A percentile compares a stretch with the other conserved stretches of the same genome.
These are phyloP conservation scores for Mycosphaerella sp. DNA, from an alignment of 2,329 filamentous ascomycete genomes.

Conservation along the genomic window DNA sequence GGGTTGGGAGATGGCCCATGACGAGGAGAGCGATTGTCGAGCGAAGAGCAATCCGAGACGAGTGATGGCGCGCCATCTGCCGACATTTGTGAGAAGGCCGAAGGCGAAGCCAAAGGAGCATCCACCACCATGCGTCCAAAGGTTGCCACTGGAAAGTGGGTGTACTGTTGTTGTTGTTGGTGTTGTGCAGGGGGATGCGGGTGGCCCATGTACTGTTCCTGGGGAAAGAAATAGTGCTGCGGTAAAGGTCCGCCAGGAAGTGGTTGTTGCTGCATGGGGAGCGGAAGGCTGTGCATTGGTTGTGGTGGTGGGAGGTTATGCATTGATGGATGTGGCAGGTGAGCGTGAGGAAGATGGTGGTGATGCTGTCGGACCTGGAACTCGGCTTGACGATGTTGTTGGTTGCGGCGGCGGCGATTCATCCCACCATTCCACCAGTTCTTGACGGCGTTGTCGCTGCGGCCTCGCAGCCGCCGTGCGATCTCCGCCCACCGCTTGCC, in stretches of 20 bases:
- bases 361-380: slow-evolving; percentile 30
- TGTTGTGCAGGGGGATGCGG: slow-evolving; percentile 11
- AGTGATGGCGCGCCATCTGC: slow-evolving; percentile 61
- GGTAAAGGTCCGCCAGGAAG: slow-evolving; percentile 16
- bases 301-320: slow-evolving; percentile 23
- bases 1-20: slow-evolving; percentile 38
- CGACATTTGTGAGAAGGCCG: slow-evolving; percentile 57
- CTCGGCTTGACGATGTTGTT: slow-evolving; percentile 34
- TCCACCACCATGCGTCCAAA: slow-evolving; percentile 39
- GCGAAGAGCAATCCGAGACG: slow-evolving; percentile 57
- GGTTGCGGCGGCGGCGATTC: slow-evolving; percentile 60
- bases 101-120: slow-evolving; percentile 58
- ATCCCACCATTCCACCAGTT: slow-evolving; percentile 97
- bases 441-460: slow-evolving; percentile 93
- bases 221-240: slow-evolving; percentile 18
- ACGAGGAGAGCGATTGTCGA: slow-evolving; percentile 42
- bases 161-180: slow-evolving; percentile 25
- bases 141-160: slow-evolving; percentile 26
- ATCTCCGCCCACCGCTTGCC: slow-evolving; percentile 94
- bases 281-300: slow-evolving; percentile 23
- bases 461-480: slow-evolving; percentile 69
- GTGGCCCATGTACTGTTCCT: slow-evolving; percentile 25
- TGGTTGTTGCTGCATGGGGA: slow-evolving; percentile 16
- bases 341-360: slow-evolving; percentile 23
- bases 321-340: slow-evolving; percentile 8